Evolutionary conservation across 176 grass and related monocot genomes (phyloP), one percentile per base, ranked within the genome.

Genomic region (Carex littledalei): DNA sequence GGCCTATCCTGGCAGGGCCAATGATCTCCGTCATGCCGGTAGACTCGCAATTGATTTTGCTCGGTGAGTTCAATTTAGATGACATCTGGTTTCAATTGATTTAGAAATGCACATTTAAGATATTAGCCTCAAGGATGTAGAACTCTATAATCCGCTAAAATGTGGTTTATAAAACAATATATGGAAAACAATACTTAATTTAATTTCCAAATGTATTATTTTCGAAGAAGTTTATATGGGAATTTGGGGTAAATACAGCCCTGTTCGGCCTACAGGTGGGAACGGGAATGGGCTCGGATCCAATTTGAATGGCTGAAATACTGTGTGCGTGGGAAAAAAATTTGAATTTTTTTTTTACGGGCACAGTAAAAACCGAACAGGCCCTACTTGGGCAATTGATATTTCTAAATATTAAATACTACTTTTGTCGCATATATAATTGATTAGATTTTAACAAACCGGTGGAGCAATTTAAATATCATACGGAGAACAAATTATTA

Each of bases 21-120:
- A 94, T 80, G 81, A 90, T 81, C 94, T 97, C 53, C 90, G 94
- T 68, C 87, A 92, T 80, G 91, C 94, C 49, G 94, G 94, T 87
- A 94, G 90, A 86, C 88, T 97, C 78, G 90, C 89, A 83, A 90
- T 94, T 83, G 80, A 92, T 81, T 97, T 92, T 86, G 58, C 92
- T 5, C 85, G 94, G 94, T 97, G 8, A 8, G 61, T 62, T 24
- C 5, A 32, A 4, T 57, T 57, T 54, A 18, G 45, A 24, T 57
- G n/a, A 24, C 5, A 4, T 56, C 6, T n/a, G 26, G 50, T 45
- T 43, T 47, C 17, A 57, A 18, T 10, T 12, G 22, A 53, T 54
- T 22, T 47, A 76, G 3, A 78, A 31, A 55, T 78, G 49, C 45
- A 76, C 11, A 75, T 6, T 16, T 29, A 75, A 26, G 15, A n/a